Evolutionary conservation across 177 flowering plant genomes (phyloP).

Genomic region (Tripterygium wilfordii): DNA sequence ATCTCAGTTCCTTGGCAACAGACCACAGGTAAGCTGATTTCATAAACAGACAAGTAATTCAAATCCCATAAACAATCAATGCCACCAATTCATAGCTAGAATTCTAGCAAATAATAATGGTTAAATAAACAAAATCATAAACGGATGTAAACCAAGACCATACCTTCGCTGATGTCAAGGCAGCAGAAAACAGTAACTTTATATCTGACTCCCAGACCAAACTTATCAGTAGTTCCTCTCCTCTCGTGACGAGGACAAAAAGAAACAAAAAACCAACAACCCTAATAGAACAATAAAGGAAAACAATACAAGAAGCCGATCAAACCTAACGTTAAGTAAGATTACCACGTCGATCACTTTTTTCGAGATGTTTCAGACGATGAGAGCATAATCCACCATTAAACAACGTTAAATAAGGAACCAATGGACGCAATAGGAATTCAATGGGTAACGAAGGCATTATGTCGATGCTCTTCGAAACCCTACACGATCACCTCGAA

Average conservation of each 20-base stretch:
- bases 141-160: too few relatives aligned
- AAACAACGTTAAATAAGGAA: constrained; percentile 14
- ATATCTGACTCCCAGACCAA: too few relatives aligned
- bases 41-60: too few relatives aligned
- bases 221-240: too few relatives aligned
- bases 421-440: constrained; percentile 9
- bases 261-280: constrained; percentile 1
- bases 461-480: constrained; percentile 40
- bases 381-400: constrained; percentile 43
- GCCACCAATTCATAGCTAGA: too few relatives aligned
- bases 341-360: constrained; percentile 86
- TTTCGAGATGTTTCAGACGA: constrained; percentile 78
- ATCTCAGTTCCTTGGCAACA: too few relatives aligned
- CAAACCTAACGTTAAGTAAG: constrained; percentile 58
- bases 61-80: too few relatives aligned
- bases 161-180: too few relatives aligned
- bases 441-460: constrained; percentile 49
- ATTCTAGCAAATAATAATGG: too few relatives aligned
- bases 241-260: background rate
- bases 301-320: background rate
- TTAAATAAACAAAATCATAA: too few relatives aligned
- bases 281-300: background rate
- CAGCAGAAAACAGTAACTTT: too few relatives aligned
- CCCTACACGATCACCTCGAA: constrained; percentile 24
- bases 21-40: too few relatives aligned